Conservation (phyloP, 768 basidiomycete genomes). For the Russula sp. region DNA sequence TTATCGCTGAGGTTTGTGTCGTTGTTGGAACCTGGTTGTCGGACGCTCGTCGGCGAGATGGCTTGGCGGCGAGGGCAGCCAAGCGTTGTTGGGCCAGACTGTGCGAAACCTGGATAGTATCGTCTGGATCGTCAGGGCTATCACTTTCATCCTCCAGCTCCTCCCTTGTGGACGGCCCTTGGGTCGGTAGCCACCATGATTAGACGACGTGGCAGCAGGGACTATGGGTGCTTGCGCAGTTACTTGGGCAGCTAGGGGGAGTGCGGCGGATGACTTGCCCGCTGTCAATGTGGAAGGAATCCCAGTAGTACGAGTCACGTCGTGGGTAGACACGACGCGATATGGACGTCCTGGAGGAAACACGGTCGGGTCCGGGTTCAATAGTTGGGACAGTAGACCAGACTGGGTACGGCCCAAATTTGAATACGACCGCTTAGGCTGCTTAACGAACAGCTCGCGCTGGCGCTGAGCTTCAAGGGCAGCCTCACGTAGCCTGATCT, state of each 20-base stretch:
- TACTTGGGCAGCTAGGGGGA: conserved; percentile 55
- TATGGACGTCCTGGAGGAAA: conserved; percentile 62
- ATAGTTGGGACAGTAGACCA: conserved; percentile 62
- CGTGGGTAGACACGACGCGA: conserved; percentile 48
- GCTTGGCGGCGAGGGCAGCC: conserved; percentile 46
- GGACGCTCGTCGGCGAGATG: conserved; percentile 41
- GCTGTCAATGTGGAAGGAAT: conserved; percentile 37
- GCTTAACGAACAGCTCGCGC: conserved; percentile 70
- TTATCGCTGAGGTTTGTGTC: conserved; percentile 16
- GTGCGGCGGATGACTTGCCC: conserved; percentile 57
- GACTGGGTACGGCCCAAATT: conserved; percentile 52
- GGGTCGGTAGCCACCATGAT: conserved; percentile 50
- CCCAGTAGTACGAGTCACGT: conserved; percentile 44
- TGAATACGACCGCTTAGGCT: conserved; percentile 62
- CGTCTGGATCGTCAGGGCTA: conserved; percentile 52
- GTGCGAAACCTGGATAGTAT: conserved; percentile 55
- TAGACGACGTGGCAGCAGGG: not conserved
- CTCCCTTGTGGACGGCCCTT: conserved; percentile 60
- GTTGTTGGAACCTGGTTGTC: conserved; percentile 33
- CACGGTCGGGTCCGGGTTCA: conserved; percentile 66
- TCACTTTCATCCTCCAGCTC: conserved; percentile 65
- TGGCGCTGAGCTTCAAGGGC: conserved; percentile 61
- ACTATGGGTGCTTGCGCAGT: conserved; percentile 38
- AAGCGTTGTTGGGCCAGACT: conserved; percentile 70
- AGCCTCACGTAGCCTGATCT: conserved; percentile 46